Conservation (phyloP, 202 grass and related monocot species). For the Alloteropsis angusta region DNA sequence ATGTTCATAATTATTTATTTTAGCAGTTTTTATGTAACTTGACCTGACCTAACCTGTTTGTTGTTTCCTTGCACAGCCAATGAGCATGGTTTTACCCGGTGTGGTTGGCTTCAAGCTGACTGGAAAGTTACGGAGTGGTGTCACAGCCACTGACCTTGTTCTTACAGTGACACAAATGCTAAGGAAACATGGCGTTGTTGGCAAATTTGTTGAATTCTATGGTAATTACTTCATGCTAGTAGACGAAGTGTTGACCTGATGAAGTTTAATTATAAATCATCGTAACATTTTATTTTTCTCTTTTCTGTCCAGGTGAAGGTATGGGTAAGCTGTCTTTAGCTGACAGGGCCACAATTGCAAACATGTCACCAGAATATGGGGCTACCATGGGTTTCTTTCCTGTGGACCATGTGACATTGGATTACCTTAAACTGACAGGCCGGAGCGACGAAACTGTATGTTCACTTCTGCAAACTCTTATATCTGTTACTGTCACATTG, state of each 20-base stretch:
- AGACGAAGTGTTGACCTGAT: conserved; percentile 1
- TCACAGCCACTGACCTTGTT: conserved; percentile 89
- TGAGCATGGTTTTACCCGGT: conserved; percentile 99
- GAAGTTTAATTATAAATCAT: background rate
- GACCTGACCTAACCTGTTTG: conserved; percentile 1
- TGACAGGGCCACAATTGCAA: conserved; percentile 93
- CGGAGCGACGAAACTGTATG: conserved; percentile 85
- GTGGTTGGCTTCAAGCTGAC: conserved; percentile 89
- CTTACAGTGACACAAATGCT: conserved; percentile 95
- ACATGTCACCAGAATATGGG: conserved; percentile 98
- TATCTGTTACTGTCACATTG: background rate
- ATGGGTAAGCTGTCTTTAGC: conserved; percentile 81
- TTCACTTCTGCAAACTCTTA: conserved; percentile 9
- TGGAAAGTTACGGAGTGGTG: conserved; percentile 63
- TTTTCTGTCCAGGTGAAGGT: conserved; percentile 60
- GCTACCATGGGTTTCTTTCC: conserved; percentile 99
- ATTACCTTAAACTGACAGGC: conserved; percentile 93
- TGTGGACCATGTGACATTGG: conserved; percentile 81
- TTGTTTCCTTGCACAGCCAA: conserved; percentile 55
- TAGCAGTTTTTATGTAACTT: background rate
- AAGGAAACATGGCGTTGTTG: conserved; percentile 93
- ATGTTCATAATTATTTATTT: background rate
- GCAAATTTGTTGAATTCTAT: conserved; percentile 95
- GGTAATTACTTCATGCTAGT: conserved; percentile 35
- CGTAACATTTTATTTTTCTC: background rate